Base-by-base conservation (phyloP, 768 basidiomycete species). In the Boletales sp. region DNA sequence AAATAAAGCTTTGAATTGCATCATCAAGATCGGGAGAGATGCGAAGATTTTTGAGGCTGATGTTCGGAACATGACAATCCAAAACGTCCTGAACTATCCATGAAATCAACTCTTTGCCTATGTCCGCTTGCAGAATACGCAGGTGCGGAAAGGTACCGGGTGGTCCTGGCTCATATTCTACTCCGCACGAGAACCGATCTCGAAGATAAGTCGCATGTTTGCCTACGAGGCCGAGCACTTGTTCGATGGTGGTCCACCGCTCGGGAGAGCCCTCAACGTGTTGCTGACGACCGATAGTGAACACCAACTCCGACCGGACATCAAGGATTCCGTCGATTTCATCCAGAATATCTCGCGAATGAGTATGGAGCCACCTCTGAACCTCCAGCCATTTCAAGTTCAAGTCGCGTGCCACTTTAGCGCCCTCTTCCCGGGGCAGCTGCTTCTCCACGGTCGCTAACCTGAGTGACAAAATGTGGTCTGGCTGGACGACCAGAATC, bases 391-490 rank as follows among this genome's bases (percentile, higher is more conserved):
- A 27, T 6, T 27, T 27, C 24, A 27, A 27, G 5, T 27, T 27
- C 19, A 72, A 48, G 11, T 42, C 27, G 21, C 40, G 32, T 12
- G 57, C 56, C 21, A 51, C 51, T 8, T 43, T 24, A 10, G 5
- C 15, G 17, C 19, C 15, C 9, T 29, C 8, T 3, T 12, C 31
- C 15, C 15, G 8, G 15, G 37, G 24, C 5, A 68, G 50, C 17
- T 61, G 57, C 30, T 50, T 58, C 38, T 80, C 72, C 5, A 79
- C 56, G 0, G 65, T 66, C 69, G 72, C 70, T 30, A 81, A 60
- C 51, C 70, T 68, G 51, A 75, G 74, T 0, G 79, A 81, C 2
- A 81, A 64, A 3, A 77, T 69, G 35, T 81, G 78, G 27, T 81
- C 79, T 0, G 79, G 79, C 32, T 81, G 78, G 8, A 66, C 53